Base-by-base conservation (phyloP, 2,329 filamentous ascomycete genomes). In the Thelonectria rubi region DNA sequence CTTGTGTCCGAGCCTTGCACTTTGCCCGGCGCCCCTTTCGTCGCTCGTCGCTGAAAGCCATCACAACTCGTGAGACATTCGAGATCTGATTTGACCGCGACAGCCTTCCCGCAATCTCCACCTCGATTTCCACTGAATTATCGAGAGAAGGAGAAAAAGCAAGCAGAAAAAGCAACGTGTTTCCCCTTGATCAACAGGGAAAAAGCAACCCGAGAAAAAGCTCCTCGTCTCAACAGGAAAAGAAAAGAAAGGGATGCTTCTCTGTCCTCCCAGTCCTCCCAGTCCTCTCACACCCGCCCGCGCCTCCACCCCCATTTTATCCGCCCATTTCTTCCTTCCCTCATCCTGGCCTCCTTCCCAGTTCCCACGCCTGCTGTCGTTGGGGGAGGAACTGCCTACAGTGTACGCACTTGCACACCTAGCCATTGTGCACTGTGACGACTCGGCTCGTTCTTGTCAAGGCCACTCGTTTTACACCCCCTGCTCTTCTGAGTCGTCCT, bases 401-500 rank as follows among this genome's bases (percentile, higher is more conserved):
- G 34, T 37, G 34, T 7, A 8, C 26, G 26, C 26, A 30, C 10
- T 30, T 9, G 26, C 26, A 30, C 26, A 8, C 26, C 26, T 8
- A 30, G 26, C 26, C 26, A 30, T 6, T 37, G 34, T 37, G 15
- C 34, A 37, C 34, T 37, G 34, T 37, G 34, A 14, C 34, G 6
- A 15, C 11, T 37, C 15, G 34, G 34, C 34, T 65, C 56, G 26
- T 39, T 68, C 65, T 62, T 59, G 67, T 60, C 60, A 52, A 69
- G 56, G 47, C 64, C 52, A 52, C 50, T 58, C 62, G 40, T 47
- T 42, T 24, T 62, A 69, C 69, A 65, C 62, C 52, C 68, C 69
- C 69, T 71, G 69, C 57, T 57, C 50, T 55, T n/a, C n/a, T n/a
- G n/a, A n/a, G n/a, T n/a, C 61, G 49, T 59, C 48, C 34, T 37